Conservation (phyloP, 768 basidiomycete genomes). For the Pleurotus citrinopileatus region DNA sequence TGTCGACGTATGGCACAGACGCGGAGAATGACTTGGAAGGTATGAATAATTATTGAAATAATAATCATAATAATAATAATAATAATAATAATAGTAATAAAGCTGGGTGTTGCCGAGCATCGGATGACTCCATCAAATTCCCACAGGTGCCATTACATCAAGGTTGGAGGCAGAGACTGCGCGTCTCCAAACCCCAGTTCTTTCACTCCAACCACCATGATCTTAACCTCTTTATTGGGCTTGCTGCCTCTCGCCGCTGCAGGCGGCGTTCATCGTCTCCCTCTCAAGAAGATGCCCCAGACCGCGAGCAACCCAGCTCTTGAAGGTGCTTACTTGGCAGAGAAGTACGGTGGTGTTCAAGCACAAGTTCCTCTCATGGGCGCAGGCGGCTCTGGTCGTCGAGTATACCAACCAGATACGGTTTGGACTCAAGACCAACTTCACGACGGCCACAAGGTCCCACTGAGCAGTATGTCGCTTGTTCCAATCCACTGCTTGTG, state of each 20-base stretch:
- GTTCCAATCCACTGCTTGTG: slow-evolving; percentile 10
- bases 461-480: slow-evolving; percentile 76
- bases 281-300: slow-evolving; percentile 80
- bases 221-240: slow-evolving; percentile 34
- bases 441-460: slow-evolving; percentile 81
- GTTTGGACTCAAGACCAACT: slow-evolving; percentile 80
- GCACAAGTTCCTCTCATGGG: slow-evolving; percentile 65
- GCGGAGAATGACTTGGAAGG: neutral
- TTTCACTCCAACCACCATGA: slow-evolving; percentile 33
- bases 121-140: slow-evolving; percentile 5
- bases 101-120: neutral
- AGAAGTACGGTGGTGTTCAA: slow-evolving; percentile 78
- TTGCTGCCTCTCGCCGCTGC: slow-evolving; percentile 51
- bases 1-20: slow-evolving; percentile 8
- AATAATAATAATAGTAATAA: too few species aligned
- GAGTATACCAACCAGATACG: slow-evolving; percentile 46
- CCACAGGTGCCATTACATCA: slow-evolving; percentile 11
- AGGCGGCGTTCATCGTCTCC: slow-evolving; percentile 74
- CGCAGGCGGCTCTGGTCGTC: slow-evolving; percentile 71
- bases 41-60: too few species aligned
- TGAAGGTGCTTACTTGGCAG: slow-evolving; percentile 83
- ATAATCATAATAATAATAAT: too few species aligned
- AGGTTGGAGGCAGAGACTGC: neutral
- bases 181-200: slow-evolving; percentile 17
- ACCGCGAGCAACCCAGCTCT: slow-evolving; percentile 59